These are phyloP conservation scores for Takashimella tepidaria DNA, from an alignment of 1,284 basidiomycete species.

Conservation along the genomic window DNA sequence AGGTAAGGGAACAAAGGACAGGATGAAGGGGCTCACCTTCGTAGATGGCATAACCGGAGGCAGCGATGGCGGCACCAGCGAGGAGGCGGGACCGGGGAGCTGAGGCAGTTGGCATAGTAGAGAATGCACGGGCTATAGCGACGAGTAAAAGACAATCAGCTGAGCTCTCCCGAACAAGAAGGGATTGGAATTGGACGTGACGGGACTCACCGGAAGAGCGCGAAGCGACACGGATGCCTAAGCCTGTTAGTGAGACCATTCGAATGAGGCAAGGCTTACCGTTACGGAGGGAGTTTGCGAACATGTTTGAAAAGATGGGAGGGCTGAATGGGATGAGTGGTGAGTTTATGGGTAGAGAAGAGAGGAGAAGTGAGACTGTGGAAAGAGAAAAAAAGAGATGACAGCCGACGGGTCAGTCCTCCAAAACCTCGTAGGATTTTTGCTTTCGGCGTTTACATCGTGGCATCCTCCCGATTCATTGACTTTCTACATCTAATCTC, in stretches of 20 bases:
- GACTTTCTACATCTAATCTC: not conserved
- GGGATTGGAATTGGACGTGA: not conserved
- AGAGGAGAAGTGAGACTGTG: not conserved
- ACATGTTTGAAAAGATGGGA: constrained; percentile 22
- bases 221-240: constrained; percentile 43
- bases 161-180: not conserved
- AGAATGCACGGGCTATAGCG: constrained; percentile 34
- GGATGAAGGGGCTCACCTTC: constrained; percentile 23
- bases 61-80: constrained; percentile 26
- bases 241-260: not conserved
- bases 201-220: constrained; percentile 35
- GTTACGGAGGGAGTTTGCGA: constrained; percentile 38
- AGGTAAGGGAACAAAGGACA: not conserved
- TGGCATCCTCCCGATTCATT: not conserved
- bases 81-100: constrained; percentile 21
- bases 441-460: no score
- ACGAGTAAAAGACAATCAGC: constrained; percentile 6
- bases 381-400: not conserved
- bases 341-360: not conserved
- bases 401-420: not conserved
- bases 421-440: not conserved
- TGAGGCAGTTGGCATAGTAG: constrained; percentile 29
- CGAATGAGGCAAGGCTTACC: constrained; percentile 20
- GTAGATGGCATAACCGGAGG: constrained; percentile 36
- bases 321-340: constrained; percentile 7